Percentiles rank a stretch among this genome's conserved stretches.
These are phyloP conservation scores for Stipa capillata DNA, from an alignment of 176 grass and related monocot genomes.

Conservation along the genomic window DNA sequence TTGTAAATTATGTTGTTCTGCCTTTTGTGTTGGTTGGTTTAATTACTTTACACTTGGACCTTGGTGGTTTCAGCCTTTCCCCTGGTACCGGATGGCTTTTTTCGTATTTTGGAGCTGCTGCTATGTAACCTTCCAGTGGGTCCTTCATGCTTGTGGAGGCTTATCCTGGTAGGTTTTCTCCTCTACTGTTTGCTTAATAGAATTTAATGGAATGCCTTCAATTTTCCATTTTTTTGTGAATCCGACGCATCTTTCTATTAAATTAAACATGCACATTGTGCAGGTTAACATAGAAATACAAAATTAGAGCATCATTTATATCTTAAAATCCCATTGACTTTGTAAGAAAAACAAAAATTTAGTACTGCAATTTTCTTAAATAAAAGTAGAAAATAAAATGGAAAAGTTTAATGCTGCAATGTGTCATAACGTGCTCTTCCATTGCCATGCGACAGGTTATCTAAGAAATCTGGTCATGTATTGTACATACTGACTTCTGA, in stretches of 20 bases:
- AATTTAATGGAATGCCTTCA: not conserved
- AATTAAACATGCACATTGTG: not conserved
- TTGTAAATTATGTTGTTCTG: not conserved
- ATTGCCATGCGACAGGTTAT: not conserved
- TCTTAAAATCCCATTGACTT: not conserved
- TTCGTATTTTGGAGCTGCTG: constrained; percentile 75
- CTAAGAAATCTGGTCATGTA: not conserved
- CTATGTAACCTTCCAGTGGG: constrained; percentile 82
- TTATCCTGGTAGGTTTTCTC: constrained; percentile 54
- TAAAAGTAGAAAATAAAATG: not conserved
- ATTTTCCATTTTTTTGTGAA: constrained; percentile 7
- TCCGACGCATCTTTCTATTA: not conserved
- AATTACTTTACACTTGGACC: not conserved
- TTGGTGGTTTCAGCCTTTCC: constrained; percentile 56
- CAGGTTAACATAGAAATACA: not conserved
- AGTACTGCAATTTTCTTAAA: not conserved
- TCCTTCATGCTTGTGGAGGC: constrained; percentile 53
- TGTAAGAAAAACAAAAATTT: not conserved
- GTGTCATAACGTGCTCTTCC: not conserved
- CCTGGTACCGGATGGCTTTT: constrained; percentile 66
- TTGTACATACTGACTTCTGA: not conserved
- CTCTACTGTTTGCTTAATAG: not conserved
- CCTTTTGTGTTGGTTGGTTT: not conserved
- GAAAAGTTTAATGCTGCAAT: not conserved
- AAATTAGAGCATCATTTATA: not conserved